A percentile compares a stretch with the other conserved stretches of the same genome.
Conservation (phyloP, 768 basidiomycete genomes). For the Coprinopsis sp. region DNA sequence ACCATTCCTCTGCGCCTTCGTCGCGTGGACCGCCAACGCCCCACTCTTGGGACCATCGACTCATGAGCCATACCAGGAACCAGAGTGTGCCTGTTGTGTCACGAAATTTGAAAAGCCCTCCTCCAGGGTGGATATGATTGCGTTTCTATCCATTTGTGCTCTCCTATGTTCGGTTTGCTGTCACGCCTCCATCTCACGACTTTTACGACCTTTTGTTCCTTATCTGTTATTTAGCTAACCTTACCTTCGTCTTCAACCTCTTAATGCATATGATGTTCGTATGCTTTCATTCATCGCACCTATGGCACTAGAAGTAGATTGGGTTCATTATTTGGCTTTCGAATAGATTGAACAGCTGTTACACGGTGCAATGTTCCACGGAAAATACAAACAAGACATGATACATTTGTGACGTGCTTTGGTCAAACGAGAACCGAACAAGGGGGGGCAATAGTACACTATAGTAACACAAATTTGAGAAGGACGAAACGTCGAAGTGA, state of each 20-base stretch:
- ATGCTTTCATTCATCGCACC: not conserved
- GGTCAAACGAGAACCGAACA: no score
- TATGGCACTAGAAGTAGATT: not conserved
- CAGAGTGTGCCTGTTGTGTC: conserved; percentile 20
- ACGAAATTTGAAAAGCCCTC: conserved; percentile 26
- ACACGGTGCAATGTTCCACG: not conserved
- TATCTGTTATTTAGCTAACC: not conserved
- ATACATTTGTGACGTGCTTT: no score
- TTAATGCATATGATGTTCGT: not conserved
- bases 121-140: conserved; percentile 11
- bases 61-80: conserved; percentile 14
- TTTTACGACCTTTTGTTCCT: not conserved
- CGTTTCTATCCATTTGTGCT: not conserved
- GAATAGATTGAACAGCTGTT: not conserved
- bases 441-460: not conserved
- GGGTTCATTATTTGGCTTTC: not conserved
- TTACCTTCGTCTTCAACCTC: no score
- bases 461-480: not conserved
- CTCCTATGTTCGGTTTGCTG: no score
- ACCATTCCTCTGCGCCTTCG: not conserved
- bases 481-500: not conserved
- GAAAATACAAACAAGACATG: not conserved
- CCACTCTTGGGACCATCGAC: conserved; percentile 35
- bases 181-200: not conserved
- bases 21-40: conserved; percentile 33